Percentiles rank a stretch among this genome's conserved stretches.
Conservation (phyloP, 1,284 basidiomycete species). For the Ceratobasidium sp. region DNA sequence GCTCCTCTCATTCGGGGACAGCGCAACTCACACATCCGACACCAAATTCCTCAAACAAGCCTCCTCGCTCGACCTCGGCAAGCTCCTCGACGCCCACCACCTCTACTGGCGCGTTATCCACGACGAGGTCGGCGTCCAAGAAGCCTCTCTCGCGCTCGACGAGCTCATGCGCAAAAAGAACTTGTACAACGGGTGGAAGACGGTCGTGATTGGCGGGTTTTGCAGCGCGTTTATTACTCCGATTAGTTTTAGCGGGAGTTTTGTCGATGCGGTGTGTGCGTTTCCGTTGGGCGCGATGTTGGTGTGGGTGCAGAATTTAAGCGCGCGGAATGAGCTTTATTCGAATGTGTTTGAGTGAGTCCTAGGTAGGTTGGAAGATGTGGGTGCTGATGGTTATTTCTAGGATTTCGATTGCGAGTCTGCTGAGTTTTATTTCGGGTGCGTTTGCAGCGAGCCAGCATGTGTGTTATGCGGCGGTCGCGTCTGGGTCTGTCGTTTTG, state of each 20-base stretch:
- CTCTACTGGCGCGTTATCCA: conserved; percentile 91
- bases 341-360: conserved; percentile 85
- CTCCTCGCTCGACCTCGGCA: conserved; percentile 78
- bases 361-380: no score
- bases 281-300: conserved; percentile 86
- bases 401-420: conserved; percentile 80
- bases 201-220: conserved; percentile 81
- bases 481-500: conserved; percentile 84
- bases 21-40: conserved; percentile 76
- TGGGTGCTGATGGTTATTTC: neutral
- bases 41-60: conserved; percentile 86
- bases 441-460: conserved; percentile 74
- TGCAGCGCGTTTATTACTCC: conserved; percentile 84
- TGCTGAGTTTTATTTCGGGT: conserved; percentile 84
- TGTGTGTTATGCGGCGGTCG: conserved; percentile 89
- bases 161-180: conserved; percentile 75
- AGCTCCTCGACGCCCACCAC: conserved; percentile 78
- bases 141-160: conserved; percentile 80
- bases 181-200: conserved; percentile 72
- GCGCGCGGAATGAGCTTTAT: conserved; percentile 83
- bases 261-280: conserved; percentile 80
- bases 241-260: conserved; percentile 77
- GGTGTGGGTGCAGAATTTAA: conserved; percentile 78
- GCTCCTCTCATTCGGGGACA: conserved; percentile 85
- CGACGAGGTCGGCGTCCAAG: conserved; percentile 83